phyloP scores from a whole-genome alignment of 2,329 filamentous ascomycete species.

The Byssothecium circinans region DNA sequence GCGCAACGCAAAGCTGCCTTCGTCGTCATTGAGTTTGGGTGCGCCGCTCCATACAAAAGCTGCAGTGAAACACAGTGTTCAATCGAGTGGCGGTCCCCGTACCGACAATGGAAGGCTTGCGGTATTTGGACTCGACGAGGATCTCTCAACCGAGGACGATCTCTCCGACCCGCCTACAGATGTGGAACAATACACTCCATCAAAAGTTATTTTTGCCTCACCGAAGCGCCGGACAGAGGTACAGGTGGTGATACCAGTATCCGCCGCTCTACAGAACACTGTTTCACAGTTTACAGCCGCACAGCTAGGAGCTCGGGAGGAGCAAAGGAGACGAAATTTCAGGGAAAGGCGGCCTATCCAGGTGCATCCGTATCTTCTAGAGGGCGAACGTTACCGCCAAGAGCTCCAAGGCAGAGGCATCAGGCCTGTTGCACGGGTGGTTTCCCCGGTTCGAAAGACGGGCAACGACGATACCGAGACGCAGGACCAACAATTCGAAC shows the following conservation, averaged over 20 bases:
- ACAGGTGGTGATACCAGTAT: constrained; percentile 29
- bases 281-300: constrained; percentile 18
- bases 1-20: neutral
- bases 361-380: constrained; percentile 52
- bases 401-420: constrained; percentile 48
- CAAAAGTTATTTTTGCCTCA: constrained; percentile 8
- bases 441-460: constrained; percentile 27
- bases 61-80: constrained; percentile 10
- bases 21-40: constrained; percentile 15
- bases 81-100: neutral
- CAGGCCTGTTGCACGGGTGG: constrained; percentile 44
- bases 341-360: constrained; percentile 53
- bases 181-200: constrained; percentile 4
- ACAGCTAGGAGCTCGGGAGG: constrained; percentile 17
- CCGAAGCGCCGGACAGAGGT: constrained; percentile 31
- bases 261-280: no score
- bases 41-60: constrained; percentile 4
- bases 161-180: constrained; percentile 28
- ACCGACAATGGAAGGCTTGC: constrained; percentile 11
- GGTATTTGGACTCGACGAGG: constrained; percentile 17
- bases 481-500: constrained; percentile 39
- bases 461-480: constrained; percentile 23
- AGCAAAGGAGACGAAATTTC: constrained; percentile 37
- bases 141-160: constrained; percentile 24
- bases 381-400: constrained; percentile 48